Percentiles rank a stretch among this genome's conserved stretches.
phyloP scores from a whole-genome alignment of 345 rosid genomes.

The Bruguiera sexangula region DNA sequence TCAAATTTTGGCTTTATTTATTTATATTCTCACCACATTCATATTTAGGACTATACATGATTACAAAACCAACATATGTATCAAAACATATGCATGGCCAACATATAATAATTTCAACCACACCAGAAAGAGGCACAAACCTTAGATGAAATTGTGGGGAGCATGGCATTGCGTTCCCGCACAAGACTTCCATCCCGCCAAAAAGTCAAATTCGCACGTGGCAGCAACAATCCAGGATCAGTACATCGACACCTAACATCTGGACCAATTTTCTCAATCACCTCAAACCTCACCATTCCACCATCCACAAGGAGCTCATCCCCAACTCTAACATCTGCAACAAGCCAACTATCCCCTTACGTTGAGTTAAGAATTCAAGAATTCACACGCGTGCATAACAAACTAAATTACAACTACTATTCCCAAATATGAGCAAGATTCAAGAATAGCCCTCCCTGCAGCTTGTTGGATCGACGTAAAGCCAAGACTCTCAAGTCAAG shows the following conservation, averaged over 20 bases:
- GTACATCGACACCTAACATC: slow-evolving; percentile 93
- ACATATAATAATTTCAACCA: neutral
- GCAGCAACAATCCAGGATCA: slow-evolving; percentile 92
- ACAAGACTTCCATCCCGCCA: slow-evolving; percentile 99
- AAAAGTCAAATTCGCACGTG: slow-evolving; percentile 96
- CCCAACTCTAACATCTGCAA: slow-evolving; percentile 79
- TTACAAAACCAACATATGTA: no score
- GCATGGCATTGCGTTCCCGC: slow-evolving; percentile 98
- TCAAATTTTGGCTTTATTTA: no score
- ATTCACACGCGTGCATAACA: neutral
- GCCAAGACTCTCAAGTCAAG: neutral
- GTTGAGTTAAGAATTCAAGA: neutral
- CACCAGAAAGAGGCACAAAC: slow-evolving; percentile 27
- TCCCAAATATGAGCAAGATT: neutral
- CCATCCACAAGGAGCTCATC: slow-evolving; percentile 97
- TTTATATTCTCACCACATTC: no score
- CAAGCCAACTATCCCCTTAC: neutral
- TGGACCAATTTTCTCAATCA: slow-evolving; percentile 93
- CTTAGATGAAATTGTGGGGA: slow-evolving; percentile 95
- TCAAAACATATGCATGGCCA: neutral
- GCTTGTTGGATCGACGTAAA: no score
- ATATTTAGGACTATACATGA: no score
- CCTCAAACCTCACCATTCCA: slow-evolving; percentile 99
- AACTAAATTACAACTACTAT: neutral
- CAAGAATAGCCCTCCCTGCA: slow-evolving; percentile 50